phyloP scores from a whole-genome alignment of 2,329 filamentous ascomycete species.

The Hypomyces rosellus region DNA sequence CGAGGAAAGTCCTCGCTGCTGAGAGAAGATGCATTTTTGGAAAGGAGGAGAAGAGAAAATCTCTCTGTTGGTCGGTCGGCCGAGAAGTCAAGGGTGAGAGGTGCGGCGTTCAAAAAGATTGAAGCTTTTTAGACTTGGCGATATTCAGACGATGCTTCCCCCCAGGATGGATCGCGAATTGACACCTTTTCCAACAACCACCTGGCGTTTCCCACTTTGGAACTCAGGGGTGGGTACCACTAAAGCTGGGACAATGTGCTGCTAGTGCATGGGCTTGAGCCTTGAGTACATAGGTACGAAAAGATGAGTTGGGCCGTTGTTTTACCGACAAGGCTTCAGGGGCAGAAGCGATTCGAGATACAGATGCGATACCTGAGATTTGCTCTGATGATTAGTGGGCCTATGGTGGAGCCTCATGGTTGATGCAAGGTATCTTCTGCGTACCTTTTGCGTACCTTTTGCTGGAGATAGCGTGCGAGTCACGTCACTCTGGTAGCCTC shows the following conservation, averaged over 20 bases:
- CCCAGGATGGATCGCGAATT: slow-evolving; percentile 11
- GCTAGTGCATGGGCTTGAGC: neutral
- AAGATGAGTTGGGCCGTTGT: slow-evolving; percentile 2
- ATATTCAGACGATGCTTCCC: too few species aligned
- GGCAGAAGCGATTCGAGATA: slow-evolving; percentile 8
- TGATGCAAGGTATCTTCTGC: neutral
- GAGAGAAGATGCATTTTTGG: slow-evolving; percentile 23
- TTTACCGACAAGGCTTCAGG: slow-evolving; percentile 12
- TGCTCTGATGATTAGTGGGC: slow-evolving; percentile 8
- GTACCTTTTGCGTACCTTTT: slow-evolving; percentile 6
- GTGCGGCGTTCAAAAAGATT: too few species aligned
- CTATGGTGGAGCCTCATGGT: neutral
- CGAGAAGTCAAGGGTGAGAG: neutral
- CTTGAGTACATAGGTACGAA: too few species aligned
- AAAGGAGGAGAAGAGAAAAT: neutral
- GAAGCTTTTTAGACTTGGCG: too few species aligned
- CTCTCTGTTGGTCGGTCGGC: too few species aligned
- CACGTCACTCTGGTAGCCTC: slow-evolving; percentile 5
- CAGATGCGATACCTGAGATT: slow-evolving; percentile 7
- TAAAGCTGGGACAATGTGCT: too few species aligned
- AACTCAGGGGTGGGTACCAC: neutral
- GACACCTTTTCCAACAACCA: slow-evolving; percentile 11
- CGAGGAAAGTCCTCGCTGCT: slow-evolving; percentile 38
- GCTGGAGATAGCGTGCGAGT: slow-evolving; percentile 5
- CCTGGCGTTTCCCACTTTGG: neutral